phyloP scores from a whole-genome alignment of 345 rosid genomes.

The Melaleuca quinquenervia region DNA sequence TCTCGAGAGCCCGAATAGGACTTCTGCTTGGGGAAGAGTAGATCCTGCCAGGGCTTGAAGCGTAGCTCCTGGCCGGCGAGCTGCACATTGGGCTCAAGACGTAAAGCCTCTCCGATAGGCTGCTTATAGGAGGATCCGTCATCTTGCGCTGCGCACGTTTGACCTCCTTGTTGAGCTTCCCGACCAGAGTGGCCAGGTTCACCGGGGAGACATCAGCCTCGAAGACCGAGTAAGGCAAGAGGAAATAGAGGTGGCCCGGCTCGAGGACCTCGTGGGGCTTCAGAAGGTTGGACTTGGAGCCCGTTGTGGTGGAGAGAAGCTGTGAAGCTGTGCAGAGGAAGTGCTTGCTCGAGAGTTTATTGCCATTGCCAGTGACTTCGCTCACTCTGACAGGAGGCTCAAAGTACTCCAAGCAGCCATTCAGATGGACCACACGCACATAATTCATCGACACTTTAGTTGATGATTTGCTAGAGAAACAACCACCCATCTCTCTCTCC shows the following conservation, averaged over 20 bases:
- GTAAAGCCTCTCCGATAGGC: neutral
- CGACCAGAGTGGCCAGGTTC: constrained; percentile 14
- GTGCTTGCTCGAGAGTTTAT: neutral
- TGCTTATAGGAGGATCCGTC: neutral
- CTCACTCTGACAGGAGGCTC: constrained; percentile 19
- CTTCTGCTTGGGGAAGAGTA: neutral
- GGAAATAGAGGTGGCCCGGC: constrained; percentile 26
- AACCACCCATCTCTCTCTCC: constrained; percentile 12
- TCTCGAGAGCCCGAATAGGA: neutral
- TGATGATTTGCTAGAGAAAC: constrained; percentile 9
- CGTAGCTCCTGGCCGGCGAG: neutral
- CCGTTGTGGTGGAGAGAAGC: constrained; percentile 8
- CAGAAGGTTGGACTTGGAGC: constrained; percentile 6
- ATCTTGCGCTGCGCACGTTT: neutral
- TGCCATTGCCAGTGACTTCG: constrained; percentile 9
- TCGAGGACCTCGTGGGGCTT: constrained; percentile 12
- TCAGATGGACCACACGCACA: constrained; percentile 33
- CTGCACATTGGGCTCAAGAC: neutral
- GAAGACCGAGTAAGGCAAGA: constrained; percentile 21
- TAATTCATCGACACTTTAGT: neutral
- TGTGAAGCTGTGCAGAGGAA: constrained; percentile 27
- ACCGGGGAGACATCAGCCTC: constrained; percentile 20
- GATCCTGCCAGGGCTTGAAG: neutral
- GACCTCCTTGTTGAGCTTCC: constrained; percentile 22
- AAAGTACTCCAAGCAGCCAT: constrained; percentile 27